Evolutionary conservation across 164 flowering plant species (phyloP).

Genomic region (Vitis riparia): DNA sequence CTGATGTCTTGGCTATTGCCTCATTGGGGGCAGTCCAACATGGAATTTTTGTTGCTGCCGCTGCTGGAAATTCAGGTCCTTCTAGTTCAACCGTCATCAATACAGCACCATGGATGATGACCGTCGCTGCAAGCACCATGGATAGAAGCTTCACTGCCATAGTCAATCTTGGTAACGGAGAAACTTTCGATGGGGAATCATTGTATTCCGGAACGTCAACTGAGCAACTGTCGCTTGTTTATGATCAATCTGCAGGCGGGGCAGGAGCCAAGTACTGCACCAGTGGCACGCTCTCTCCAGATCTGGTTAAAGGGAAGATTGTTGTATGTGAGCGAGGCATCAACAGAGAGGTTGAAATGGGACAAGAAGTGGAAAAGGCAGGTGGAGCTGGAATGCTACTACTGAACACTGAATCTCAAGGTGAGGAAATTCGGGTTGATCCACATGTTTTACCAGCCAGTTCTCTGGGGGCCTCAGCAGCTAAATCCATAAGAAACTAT

Average conservation of each 20-base stretch:
- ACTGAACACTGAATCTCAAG: slow-evolving; percentile 38
- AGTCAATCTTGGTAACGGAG: slow-evolving; percentile 55
- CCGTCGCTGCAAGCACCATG: slow-evolving; percentile 67
- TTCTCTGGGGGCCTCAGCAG: slow-evolving; percentile 50
- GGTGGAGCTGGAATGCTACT: slow-evolving; percentile 73
- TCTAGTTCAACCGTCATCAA: slow-evolving; percentile 41
- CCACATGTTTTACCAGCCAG: slow-evolving; percentile 60
- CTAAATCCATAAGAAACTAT: slow-evolving; percentile 38
- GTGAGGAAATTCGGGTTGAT: slow-evolving; percentile 66
- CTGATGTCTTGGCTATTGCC: slow-evolving; percentile 59
- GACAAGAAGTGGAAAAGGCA: slow-evolving; percentile 52
- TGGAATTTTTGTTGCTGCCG: slow-evolving; percentile 56
- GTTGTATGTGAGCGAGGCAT: slow-evolving; percentile 64
- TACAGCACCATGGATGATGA: slow-evolving; percentile 75
- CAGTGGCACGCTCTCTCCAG: slow-evolving; percentile 37
- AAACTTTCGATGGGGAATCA: slow-evolving; percentile 53
- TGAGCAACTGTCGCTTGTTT: slow-evolving; percentile 40
- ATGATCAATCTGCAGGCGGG: slow-evolving; percentile 44
- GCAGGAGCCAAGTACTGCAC: slow-evolving; percentile 44
- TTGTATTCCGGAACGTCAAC: slow-evolving; percentile 47
- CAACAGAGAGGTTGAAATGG: slow-evolving; percentile 41
- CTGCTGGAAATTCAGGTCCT: slow-evolving; percentile 77
- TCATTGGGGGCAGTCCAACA: slow-evolving; percentile 50
- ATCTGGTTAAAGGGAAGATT: slow-evolving; percentile 59
- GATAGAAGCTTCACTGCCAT: slow-evolving; percentile 62